These are phyloP conservation scores for Nitzschia sp. DNA, from an alignment of 108 stramenopile species.

Conservation along the genomic window DNA sequence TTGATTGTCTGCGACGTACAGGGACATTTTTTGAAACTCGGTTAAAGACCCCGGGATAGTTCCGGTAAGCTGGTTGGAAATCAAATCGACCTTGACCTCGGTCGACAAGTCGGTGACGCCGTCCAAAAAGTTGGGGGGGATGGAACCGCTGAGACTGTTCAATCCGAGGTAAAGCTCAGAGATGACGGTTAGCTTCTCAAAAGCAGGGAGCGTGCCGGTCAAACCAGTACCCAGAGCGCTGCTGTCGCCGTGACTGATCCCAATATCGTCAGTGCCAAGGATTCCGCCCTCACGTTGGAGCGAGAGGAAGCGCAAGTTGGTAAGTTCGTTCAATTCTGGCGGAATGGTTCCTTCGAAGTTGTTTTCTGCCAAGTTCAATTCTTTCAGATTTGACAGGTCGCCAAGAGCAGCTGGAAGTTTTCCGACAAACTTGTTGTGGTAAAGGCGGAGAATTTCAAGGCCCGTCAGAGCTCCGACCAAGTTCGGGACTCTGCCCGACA, in stretches of 20 bases:
- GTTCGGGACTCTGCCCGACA: slow-evolving; percentile 25
- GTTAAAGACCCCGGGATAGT: slow-evolving; percentile 44
- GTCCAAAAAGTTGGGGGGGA: slow-evolving; percentile 55
- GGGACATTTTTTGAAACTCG: slow-evolving; percentile 31
- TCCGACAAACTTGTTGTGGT: slow-evolving; percentile 52
- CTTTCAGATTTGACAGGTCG: slow-evolving; percentile 6
- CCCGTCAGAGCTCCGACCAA: slow-evolving; percentile 12
- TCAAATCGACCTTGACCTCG: slow-evolving; percentile 44
- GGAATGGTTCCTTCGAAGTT: slow-evolving; percentile 35
- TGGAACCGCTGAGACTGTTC: slow-evolving; percentile 50
- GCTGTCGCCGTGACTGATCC: slow-evolving; percentile 16
- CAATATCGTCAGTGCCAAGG: slow-evolving; percentile 23
- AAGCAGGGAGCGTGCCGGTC: slow-evolving; percentile 30
- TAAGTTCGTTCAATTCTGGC: slow-evolving; percentile 31
- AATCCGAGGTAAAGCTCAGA: slow-evolving; percentile 38
- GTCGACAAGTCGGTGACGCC: slow-evolving; percentile 29
- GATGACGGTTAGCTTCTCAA: slow-evolving; percentile 21
- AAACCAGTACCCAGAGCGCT: slow-evolving; percentile 36
- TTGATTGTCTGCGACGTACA: slow-evolving; percentile 39
- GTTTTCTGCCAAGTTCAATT: slow-evolving; percentile 36
- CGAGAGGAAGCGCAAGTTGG: slow-evolving; percentile 43
- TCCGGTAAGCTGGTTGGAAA: slow-evolving; percentile 46
- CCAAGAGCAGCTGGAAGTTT: slow-evolving; percentile 12
- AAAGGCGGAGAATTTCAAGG: slow-evolving; percentile 27
- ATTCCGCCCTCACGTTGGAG: slow-evolving; percentile 45